Evolutionary conservation across 2,329 filamentous ascomycete species (phyloP).

Genomic region (Raffaelea deltoideospora): DNA sequence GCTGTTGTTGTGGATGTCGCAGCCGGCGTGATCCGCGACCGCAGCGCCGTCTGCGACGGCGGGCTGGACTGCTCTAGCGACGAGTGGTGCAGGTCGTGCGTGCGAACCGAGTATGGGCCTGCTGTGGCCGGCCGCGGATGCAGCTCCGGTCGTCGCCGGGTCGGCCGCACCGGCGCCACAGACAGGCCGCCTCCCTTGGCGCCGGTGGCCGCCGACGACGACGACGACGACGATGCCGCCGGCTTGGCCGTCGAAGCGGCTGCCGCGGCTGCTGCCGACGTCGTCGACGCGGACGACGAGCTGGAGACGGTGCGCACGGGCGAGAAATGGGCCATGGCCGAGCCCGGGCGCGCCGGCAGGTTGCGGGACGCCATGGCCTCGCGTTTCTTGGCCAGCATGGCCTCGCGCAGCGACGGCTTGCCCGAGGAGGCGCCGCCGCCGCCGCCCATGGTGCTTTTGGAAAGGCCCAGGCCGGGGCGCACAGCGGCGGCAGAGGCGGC

Average conservation of each 20-base stretch:
- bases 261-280: slow-evolving; percentile 10
- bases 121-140: slow-evolving; percentile 46
- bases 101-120: slow-evolving; percentile 48
- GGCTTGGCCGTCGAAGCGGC: slow-evolving; percentile 19
- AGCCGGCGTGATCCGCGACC: slow-evolving; percentile 26
- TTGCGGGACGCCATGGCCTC: slow-evolving; percentile 37
- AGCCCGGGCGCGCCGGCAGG: slow-evolving; percentile 42
- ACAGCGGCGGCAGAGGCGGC: slow-evolving; percentile 27
- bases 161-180: slow-evolving; percentile 47
- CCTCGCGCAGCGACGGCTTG: slow-evolving; percentile 60
- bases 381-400: slow-evolving; percentile 71
- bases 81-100: slow-evolving; percentile 29
- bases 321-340: slow-evolving; percentile 48
- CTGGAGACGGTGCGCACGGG: slow-evolving; percentile 29
- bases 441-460: slow-evolving; percentile 46
- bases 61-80: slow-evolving; percentile 30
- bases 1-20: slow-evolving; percentile 31
- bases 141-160: slow-evolving; percentile 41
- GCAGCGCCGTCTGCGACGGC: slow-evolving; percentile 21
- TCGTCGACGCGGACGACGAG: slow-evolving; percentile 18
- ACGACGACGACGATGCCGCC: background rate
- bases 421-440: no score
- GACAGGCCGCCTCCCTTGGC: slow-evolving; percentile 43
- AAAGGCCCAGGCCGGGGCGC: slow-evolving; percentile 44
- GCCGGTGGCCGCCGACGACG: slow-evolving; percentile 22